Evolutionary conservation across 306 rosid species (phyloP).

Genomic region (Sechiopsis laciniata): DNA sequence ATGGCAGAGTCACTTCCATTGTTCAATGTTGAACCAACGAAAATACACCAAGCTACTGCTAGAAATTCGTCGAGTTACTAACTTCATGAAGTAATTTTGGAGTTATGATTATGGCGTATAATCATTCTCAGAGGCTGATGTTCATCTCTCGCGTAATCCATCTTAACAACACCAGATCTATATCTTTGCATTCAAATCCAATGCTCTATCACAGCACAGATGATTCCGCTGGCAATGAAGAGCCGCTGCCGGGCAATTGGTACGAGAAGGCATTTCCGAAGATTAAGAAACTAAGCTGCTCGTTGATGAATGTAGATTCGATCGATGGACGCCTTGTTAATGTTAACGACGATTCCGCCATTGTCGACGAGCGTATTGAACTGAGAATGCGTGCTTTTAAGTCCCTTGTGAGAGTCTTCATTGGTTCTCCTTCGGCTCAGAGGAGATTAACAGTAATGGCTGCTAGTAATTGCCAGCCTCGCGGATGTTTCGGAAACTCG

Average conservation of each 20-base stretch:
- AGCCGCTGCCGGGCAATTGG: constrained; percentile 42
- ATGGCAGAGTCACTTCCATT: background rate
- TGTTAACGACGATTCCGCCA: constrained; percentile 38
- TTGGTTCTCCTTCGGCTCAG: constrained; percentile 58
- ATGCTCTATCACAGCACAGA: constrained; percentile 46
- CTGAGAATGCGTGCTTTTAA: constrained; percentile 47
- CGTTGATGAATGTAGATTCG: constrained; percentile 50
- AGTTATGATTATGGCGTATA: background rate
- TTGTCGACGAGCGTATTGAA: constrained; percentile 41
- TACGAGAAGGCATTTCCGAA: constrained; percentile 40
- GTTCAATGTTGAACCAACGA: background rate
- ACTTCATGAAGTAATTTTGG: background rate
- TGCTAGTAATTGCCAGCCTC: constrained; percentile 24
- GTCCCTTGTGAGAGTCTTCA: constrained; percentile 53
- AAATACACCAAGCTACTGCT: background rate
- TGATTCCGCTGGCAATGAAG: constrained; percentile 29
- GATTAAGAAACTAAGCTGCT: constrained; percentile 34
- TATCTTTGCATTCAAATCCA: constrained; percentile 32
- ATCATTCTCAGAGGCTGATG: background rate
- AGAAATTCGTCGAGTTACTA: background rate
- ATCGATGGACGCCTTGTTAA: constrained; percentile 60
- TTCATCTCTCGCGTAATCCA: constrained; percentile 15
- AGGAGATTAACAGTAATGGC: constrained; percentile 29
- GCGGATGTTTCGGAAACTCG: constrained; percentile 45
- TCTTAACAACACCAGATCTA: constrained; percentile 29